Evolutionary conservation across 345 rosid genomes (phyloP).

Genomic region (Lenwebbia sp.): DNA sequence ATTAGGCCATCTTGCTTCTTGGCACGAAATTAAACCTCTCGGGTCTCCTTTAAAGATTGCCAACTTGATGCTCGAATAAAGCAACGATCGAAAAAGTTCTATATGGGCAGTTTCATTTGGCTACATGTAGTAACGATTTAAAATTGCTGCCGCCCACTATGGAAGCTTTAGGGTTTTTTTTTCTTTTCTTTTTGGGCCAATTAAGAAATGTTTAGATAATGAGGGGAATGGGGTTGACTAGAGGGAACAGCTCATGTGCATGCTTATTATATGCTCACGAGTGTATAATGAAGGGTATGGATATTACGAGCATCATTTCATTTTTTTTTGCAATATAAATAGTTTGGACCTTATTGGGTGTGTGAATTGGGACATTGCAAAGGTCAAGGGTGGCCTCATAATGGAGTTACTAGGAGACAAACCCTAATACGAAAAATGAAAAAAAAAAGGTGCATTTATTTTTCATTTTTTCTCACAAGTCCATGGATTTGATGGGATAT

Average conservation of each 20-base stretch:
- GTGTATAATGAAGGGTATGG: constrained; percentile 17
- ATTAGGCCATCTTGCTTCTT: not conserved
- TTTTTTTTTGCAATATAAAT: not conserved
- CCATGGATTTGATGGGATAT: not conserved
- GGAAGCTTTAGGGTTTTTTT: not conserved
- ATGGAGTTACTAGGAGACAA: constrained; percentile 24
- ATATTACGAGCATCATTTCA: not conserved
- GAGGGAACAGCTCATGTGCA: constrained; percentile 43
- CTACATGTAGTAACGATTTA: not conserved
- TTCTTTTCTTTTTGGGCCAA: not conserved
- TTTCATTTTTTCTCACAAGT: no score
- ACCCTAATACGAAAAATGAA: not conserved
- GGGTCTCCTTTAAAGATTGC: not conserved
- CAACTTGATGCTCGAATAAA: not conserved
- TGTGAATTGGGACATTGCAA: constrained; percentile 25
- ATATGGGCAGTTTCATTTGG: not conserved
- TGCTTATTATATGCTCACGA: constrained; percentile 40
- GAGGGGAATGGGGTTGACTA: constrained; percentile 24
- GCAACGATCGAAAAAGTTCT: not conserved
- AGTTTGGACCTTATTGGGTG: constrained; percentile 13
- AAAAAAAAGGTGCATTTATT: no score
- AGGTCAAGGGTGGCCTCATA: constrained; percentile 30
- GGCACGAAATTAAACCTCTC: not conserved
- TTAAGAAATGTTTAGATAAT: not conserved
- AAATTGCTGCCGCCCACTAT: not conserved